A percentile compares a stretch with the other conserved stretches of the same genome.
Conservation (phyloP, 164 flowering plant species). For the Vitis rupestris region DNA sequence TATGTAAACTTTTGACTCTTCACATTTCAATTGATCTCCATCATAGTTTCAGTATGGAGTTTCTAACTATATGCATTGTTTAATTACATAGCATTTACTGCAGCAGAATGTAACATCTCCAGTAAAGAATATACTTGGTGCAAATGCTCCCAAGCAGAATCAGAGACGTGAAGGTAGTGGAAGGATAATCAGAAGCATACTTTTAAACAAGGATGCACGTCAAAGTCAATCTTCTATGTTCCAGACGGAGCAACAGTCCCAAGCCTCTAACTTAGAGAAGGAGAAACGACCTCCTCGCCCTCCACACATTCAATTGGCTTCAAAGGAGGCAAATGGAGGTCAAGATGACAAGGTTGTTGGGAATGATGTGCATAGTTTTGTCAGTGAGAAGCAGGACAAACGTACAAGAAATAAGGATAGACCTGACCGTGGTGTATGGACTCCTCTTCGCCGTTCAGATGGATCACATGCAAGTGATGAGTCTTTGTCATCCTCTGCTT, state of each 20-base stretch:
- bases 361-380: slow-evolving; percentile 40
- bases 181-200: slow-evolving; percentile 61
- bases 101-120: slow-evolving; percentile 35
- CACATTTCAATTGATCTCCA: no score
- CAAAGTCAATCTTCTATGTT: slow-evolving; percentile 35
- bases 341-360: slow-evolving; percentile 44
- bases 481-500: slow-evolving; percentile 50
- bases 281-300: slow-evolving; percentile 71
- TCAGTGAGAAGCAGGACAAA: slow-evolving; percentile 57
- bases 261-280: slow-evolving; percentile 43
- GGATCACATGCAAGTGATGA: slow-evolving; percentile 64
- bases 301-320: slow-evolving; percentile 27
- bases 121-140: slow-evolving; percentile 30
- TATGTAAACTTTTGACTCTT: no score
- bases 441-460: slow-evolving; percentile 76
- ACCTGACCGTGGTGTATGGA: slow-evolving; percentile 87
- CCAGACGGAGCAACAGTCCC: slow-evolving; percentile 51
- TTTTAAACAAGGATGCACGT: slow-evolving; percentile 55
- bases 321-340: slow-evolving; percentile 45
- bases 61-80: no score
- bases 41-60: no score
- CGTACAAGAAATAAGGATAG: slow-evolving; percentile 71
- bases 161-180: slow-evolving; percentile 69
- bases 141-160: slow-evolving; percentile 41
- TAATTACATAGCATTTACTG: slow-evolving; percentile 7